A percentile compares a stretch with the other conserved stretches of the same genome.
These are phyloP conservation scores for Lachancea waltii DNA, from an alignment of 805 yeast species.

Conservation along the genomic window DNA sequence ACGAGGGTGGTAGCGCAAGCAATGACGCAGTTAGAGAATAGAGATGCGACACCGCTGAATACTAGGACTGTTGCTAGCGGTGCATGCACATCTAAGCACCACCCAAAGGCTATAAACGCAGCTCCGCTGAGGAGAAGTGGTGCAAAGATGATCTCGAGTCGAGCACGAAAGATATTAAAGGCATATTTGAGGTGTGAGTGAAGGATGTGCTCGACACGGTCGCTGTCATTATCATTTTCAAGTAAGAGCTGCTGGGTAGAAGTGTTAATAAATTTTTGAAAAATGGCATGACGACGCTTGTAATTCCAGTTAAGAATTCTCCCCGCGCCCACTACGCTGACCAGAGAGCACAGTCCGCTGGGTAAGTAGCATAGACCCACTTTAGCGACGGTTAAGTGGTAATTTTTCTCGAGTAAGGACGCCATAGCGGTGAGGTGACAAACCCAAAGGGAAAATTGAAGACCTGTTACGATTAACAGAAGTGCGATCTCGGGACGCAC, in stretches of 20 bases:
- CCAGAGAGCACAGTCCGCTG: slow-evolving; percentile 59
- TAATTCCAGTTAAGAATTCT: slow-evolving; percentile 44
- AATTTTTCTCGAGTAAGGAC: slow-evolving; percentile 43
- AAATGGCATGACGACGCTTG: slow-evolving; percentile 17
- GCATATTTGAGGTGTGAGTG: slow-evolving; percentile 29
- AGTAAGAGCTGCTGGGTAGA: slow-evolving; percentile 14
- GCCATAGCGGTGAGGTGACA: slow-evolving; percentile 61
- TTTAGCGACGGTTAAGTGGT: slow-evolving; percentile 45
- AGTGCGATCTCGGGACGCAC: slow-evolving; percentile 39
- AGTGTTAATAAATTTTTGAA: slow-evolving; percentile 20
- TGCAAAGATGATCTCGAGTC: slow-evolving; percentile 42
- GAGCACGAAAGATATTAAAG: slow-evolving; percentile 50
- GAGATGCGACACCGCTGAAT: slow-evolving; percentile 49
- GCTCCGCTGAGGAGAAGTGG: slow-evolving; percentile 38
- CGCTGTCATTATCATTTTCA: slow-evolving; percentile 17
- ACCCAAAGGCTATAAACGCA: slow-evolving; percentile 53
- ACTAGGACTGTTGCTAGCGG: slow-evolving; percentile 52
- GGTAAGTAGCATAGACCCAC: slow-evolving; percentile 72
- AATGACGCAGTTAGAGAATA: slow-evolving; percentile 51
- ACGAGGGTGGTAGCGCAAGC: slow-evolving; percentile 57
- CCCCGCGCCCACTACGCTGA: slow-evolving; percentile 58
- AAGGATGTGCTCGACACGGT: slow-evolving; percentile 17
- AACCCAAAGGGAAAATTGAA: slow-evolving; percentile 67
- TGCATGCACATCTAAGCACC: slow-evolving; percentile 53
- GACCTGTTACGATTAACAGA: slow-evolving; percentile 49